Evolutionary conservation across 495 filamentous ascomycete genomes (phyloP).

Genomic region (Margaritispora aquatica): DNA sequence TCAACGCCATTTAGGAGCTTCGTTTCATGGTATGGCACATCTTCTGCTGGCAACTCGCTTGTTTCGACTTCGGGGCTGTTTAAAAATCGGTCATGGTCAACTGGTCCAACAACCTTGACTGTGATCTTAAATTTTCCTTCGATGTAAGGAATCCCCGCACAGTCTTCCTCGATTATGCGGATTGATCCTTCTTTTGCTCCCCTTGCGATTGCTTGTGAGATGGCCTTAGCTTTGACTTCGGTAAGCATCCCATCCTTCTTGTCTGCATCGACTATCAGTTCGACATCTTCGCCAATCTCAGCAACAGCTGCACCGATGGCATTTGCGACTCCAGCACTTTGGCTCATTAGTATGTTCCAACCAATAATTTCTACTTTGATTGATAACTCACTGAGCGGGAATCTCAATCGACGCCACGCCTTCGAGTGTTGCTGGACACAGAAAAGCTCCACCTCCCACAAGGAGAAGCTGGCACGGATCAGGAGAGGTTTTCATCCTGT

Average conservation of each 20-base stretch:
- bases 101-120: conserved; percentile 42
- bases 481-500: conserved; percentile 37
- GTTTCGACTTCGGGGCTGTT: neutral
- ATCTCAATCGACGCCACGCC: conserved; percentile 22
- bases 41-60: neutral
- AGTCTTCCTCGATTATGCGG: conserved; percentile 28
- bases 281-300: conserved; percentile 29
- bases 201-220: conserved; percentile 25
- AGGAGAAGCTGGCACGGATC: conserved; percentile 37
- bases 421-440: conserved; percentile 27
- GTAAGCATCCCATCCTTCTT: neutral
- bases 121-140: conserved; percentile 43
- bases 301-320: conserved; percentile 44
- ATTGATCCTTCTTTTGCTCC: conserved; percentile 24
- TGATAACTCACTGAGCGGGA: neutral
- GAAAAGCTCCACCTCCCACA: conserved; percentile 34
- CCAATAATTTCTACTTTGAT: no score
- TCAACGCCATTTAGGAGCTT: neutral
- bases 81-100: conserved; percentile 25
- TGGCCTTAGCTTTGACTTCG: conserved; percentile 22
- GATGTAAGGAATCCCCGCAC: conserved; percentile 34
- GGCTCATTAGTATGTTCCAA: conserved; percentile 25
- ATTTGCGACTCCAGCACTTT: conserved; percentile 37
- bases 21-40: neutral
- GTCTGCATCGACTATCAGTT: conserved; percentile 23